Conservation (phyloP, 768 basidiomycete genomes). For the Pisolithus marmoratus region DNA sequence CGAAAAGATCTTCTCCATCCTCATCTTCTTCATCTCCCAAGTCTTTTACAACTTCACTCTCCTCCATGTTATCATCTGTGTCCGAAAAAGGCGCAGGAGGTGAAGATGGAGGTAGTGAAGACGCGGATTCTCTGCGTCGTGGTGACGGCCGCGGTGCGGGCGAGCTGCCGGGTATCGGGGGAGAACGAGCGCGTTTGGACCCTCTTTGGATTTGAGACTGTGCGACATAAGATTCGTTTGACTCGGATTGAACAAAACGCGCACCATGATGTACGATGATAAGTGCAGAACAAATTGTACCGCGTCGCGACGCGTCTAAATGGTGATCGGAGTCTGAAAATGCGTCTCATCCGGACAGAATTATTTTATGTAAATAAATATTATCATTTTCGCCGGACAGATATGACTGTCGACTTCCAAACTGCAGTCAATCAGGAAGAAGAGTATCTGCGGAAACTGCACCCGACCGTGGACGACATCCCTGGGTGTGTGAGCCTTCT, state of each 20-base stretch:
- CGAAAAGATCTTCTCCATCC: constrained; percentile 92
- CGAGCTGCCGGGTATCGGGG: constrained; percentile 42
- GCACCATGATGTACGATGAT: constrained; percentile 33
- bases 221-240: neutral
- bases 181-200: constrained; percentile 58
- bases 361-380: neutral
- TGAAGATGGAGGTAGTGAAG: constrained; percentile 82
- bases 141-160: constrained; percentile 41
- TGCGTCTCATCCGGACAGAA: constrained; percentile 17
- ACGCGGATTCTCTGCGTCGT: constrained; percentile 53
- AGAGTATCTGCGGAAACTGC: constrained; percentile 52
- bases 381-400: neutral
- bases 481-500: constrained; percentile 77
- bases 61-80: constrained; percentile 74
- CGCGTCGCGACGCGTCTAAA: constrained; percentile 45
- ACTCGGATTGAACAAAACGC: constrained; percentile 2
- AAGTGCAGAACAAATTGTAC: constrained; percentile 13
- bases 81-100: constrained; percentile 82
- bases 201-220: constrained; percentile 45
- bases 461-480: constrained; percentile 74
- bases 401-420: constrained; percentile 46
- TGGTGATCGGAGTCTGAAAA: constrained; percentile 40
- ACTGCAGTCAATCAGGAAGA: constrained; percentile 63
- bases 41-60: constrained; percentile 60
- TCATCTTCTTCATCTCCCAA: constrained; percentile 68